phyloP scores from a whole-genome alignment of 352 stramenopile genomes.

The Nothophytophthora sp. region DNA sequence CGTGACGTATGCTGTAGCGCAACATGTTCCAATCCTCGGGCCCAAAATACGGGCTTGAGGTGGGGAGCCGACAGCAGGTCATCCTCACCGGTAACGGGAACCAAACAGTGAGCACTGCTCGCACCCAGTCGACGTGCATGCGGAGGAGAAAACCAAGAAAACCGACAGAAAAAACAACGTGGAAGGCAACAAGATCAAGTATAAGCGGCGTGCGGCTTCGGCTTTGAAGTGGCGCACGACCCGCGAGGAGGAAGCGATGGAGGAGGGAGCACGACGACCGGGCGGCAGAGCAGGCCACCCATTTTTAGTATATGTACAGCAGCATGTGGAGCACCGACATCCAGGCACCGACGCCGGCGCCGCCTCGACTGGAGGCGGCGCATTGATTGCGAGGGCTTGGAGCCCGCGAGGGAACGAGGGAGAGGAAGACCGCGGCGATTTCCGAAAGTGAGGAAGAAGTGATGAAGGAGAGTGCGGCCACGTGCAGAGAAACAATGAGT shows the following conservation, averaged over 20 bases:
- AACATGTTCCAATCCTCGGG: constrained; percentile 64
- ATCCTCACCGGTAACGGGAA: constrained; percentile 9
- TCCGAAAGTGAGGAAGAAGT: background rate
- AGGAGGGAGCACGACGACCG: background rate
- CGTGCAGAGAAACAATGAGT: background rate
- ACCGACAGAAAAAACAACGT: background rate
- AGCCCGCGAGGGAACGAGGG: background rate
- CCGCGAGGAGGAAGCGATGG: background rate
- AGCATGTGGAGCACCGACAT: background rate
- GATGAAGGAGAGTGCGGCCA: background rate
- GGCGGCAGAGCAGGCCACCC: background rate
- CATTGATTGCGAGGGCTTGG: background rate
- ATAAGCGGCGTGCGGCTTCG: no score
- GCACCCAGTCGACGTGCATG: background rate
- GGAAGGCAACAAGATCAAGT: background rate
- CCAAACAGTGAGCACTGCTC: background rate
- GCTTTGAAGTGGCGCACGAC: background rate
- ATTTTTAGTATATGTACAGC: no score
- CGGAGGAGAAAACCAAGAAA: background rate
- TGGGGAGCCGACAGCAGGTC: constrained; percentile 11
- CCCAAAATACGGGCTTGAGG: constrained; percentile 61
- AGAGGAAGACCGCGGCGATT: background rate
- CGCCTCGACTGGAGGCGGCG: background rate
- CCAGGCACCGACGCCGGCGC: no score
- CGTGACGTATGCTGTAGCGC: constrained; percentile 57